phyloP scores from a whole-genome alignment of 208 protist species.

The Acanthamoeba healyi region DNA sequence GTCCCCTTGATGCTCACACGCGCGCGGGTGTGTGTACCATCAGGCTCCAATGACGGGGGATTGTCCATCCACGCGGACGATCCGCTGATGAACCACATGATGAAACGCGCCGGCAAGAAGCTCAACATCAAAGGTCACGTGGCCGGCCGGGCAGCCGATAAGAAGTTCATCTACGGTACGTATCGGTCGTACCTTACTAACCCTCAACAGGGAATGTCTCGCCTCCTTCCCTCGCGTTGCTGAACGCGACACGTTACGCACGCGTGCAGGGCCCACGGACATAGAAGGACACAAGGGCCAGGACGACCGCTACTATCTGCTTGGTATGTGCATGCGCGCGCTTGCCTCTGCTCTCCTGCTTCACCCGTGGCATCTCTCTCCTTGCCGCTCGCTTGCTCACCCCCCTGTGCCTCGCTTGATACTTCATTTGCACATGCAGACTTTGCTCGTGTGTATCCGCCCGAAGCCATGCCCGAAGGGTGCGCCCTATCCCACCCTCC shows the following conservation, averaged over 20 bases:
- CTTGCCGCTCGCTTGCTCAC: not conserved
- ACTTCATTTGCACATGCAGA: not conserved
- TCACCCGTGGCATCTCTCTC: not conserved
- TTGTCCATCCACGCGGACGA: slow-evolving; percentile 8
- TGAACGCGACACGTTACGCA: not conserved
- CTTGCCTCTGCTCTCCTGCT: too few species aligned
- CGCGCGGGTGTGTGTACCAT: not conserved
- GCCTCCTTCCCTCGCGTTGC: not conserved
- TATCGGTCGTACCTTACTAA: not conserved
- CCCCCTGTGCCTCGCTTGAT: not conserved
- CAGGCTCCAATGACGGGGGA: slow-evolving; percentile 33
- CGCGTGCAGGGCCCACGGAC: slow-evolving; percentile 11
- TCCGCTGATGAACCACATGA: slow-evolving; percentile 31
- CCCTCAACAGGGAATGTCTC: not conserved
- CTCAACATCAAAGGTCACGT: slow-evolving; percentile 52
- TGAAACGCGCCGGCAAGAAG: slow-evolving; percentile 40
- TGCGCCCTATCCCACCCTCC: not conserved
- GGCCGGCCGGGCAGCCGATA: not conserved
- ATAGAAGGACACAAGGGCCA: slow-evolving; percentile 52
- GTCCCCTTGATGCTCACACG: slow-evolving; percentile 16
- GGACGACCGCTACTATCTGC: slow-evolving; percentile 66
- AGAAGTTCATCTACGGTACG: slow-evolving; percentile 35
- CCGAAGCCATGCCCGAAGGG: slow-evolving; percentile 50
- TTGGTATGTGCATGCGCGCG: not conserved
- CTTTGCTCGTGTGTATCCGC: slow-evolving; percentile 39